Evolutionary conservation across 2,329 filamentous ascomycete genomes (phyloP).

Genomic region (Ophiostoma sp.): DNA sequence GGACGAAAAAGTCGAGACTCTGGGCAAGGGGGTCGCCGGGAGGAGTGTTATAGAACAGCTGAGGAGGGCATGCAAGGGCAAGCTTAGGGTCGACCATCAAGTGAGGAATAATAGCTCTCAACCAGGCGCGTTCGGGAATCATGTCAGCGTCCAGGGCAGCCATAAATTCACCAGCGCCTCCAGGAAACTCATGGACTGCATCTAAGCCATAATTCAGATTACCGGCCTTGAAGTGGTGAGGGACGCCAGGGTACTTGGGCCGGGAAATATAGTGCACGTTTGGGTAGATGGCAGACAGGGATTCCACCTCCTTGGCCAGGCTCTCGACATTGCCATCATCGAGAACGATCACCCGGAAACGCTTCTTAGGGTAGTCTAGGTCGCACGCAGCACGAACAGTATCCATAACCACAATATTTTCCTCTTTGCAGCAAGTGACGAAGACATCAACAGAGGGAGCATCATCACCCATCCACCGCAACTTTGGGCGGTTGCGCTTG

Average conservation of each 20-base stretch:
- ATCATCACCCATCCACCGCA: slow-evolving; percentile 45
- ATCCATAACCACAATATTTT: slow-evolving; percentile 51
- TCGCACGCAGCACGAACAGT: slow-evolving; percentile 51
- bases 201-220: slow-evolving; percentile 59
- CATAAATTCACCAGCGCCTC: slow-evolving; percentile 52
- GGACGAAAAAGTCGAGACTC: slow-evolving; percentile 54
- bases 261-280: slow-evolving; percentile 52
- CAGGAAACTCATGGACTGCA: slow-evolving; percentile 44
- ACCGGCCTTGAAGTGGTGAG: slow-evolving; percentile 58
- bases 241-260: slow-evolving; percentile 43
- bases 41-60: slow-evolving; percentile 60
- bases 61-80: slow-evolving; percentile 54
- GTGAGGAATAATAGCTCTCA: slow-evolving; percentile 55
- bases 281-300: slow-evolving; percentile 38
- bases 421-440: slow-evolving; percentile 54
- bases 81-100: slow-evolving; percentile 51
- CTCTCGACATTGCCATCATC: slow-evolving; percentile 48
- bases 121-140: slow-evolving; percentile 58
- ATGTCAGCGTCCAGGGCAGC: slow-evolving; percentile 50
- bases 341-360: slow-evolving; percentile 50
- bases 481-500: slow-evolving; percentile 40
- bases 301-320: slow-evolving; percentile 34
- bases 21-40: slow-evolving; percentile 53
- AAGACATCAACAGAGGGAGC: slow-evolving; percentile 53
- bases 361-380: slow-evolving; percentile 49